Evolutionary conservation across 768 basidiomycete genomes (phyloP), one percentile per base, ranked within the genome.

Genomic region (Chalciporus sphaerocephalus): DNA sequence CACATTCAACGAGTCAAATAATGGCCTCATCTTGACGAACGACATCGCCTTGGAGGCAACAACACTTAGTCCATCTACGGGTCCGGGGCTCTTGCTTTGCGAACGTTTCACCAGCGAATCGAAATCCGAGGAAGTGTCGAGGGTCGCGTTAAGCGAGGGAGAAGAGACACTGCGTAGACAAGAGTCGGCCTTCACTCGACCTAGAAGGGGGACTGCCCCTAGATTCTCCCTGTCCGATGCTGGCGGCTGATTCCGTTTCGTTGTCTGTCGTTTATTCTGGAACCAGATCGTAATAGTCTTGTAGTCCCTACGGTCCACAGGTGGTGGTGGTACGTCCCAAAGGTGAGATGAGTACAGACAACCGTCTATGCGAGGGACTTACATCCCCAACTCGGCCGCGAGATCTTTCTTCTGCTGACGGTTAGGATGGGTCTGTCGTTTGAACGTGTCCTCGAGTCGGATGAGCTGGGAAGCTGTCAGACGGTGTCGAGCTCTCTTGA

Each of bases 251-350:
- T 47, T 40, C 20, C 62, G 59, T 46, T 72, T 74, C 38, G 68
- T 46, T 27, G 64, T 81, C 56, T 87, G 84, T 13, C 86, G 81
- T 65, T 81, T 86, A 62, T 89, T 89, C 66, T 89, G 86, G 61
- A 87, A 87, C 86, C 86, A 89, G 32, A 87, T 82, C n/a, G 84
- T 74, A 49, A 75, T 52, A 10, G 72, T 67, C 60, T 74, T 75
- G 57, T 72, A 57, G 28, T 73, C 69, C 61, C 74, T 75, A 32
- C n/a, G 15, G 13, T 35, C 22, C 13, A 28, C 1, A 28, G 13
- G 41, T 30, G 17, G 7, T 18, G 9, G 20, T 39, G n/a, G 13
- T 10, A 32, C 16, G 11, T 17, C 16, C 15, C 40, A 18, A 16
- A 17, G 37, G 17, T 12, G 13, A 38, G 28, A 13, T 11, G 28